phyloP scores from a whole-genome alignment of 768 basidiomycete genomes.

The Lentinus tigrinus region DNA sequence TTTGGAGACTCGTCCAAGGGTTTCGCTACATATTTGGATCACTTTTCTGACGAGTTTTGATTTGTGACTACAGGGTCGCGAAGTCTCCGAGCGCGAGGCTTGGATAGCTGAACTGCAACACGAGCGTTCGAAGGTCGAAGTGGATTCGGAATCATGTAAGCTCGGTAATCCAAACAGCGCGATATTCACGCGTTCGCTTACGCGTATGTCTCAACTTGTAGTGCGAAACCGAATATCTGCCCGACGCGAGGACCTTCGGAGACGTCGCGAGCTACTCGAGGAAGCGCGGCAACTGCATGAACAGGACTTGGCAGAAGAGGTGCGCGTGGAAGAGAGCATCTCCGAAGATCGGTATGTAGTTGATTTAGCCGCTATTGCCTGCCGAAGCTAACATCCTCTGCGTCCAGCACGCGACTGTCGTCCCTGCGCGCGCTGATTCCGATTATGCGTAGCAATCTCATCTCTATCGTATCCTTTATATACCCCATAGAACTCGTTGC shows the following conservation, averaged over 20 bases:
- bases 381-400: conserved; percentile 16
- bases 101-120: conserved; percentile 47
- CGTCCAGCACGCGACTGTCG: conserved; percentile 45
- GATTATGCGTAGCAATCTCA: conserved; percentile 58
- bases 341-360: conserved; percentile 9
- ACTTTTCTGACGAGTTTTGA: too few species aligned
- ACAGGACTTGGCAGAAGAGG: conserved; percentile 37
- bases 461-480: conserved; percentile 71
- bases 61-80: conserved; percentile 49
- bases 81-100: conserved; percentile 64
- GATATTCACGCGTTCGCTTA: background rate
- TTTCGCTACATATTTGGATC: too few species aligned
- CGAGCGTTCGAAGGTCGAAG: conserved; percentile 12
- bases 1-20: too few species aligned
- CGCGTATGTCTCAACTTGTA: conserved; percentile 22
- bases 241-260: conserved; percentile 43
- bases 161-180: background rate
- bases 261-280: conserved; percentile 46
- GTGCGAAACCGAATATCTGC: conserved; percentile 43
- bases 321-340: conserved; percentile 29
- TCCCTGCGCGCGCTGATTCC: conserved; percentile 49
- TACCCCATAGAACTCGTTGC: conserved; percentile 90
- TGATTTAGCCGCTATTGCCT: conserved; percentile 6
- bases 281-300: conserved; percentile 41
- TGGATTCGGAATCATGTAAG: conserved; percentile 20